Evolutionary conservation across 495 filamentous ascomycete genomes (phyloP), one percentile per base, ranked within the genome.

Genomic region (Glutinoglossum americanum): DNA sequence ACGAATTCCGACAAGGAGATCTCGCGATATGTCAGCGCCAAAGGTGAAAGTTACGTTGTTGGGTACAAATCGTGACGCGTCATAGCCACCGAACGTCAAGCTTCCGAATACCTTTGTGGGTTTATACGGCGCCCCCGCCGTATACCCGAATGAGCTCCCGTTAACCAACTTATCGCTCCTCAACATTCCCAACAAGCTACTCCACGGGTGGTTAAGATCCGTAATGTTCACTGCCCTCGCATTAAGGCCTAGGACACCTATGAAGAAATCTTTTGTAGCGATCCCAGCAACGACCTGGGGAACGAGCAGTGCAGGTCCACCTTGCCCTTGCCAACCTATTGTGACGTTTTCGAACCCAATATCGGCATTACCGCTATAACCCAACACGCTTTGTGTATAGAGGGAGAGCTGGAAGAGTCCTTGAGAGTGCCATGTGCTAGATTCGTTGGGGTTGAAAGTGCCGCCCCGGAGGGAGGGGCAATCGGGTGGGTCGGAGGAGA

Each of bases 11-110:
- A 79, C 73, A 4, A 77, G 68, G 6, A 81, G 59, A 56, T 78
- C 76, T 9, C 76, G 68, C 30, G 71, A 63, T 25, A 69, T 65
- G 27, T 64, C 69, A 32, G 70, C 67, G 61, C 72, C 75, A 37
- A 85, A 68, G 27, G 67, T 69, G 61, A 83, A 82, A 0, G 68
- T 71, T 0, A 72, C 66, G 51, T 76, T 67, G 62, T 81, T 80
- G 3, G 70, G 64, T 27, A 70, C 65, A 56, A 83, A 80, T 28
- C 81, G 72, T 23, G 74, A 72, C 48, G 69, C 67, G 61, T 85
- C 82, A 63, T 79, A 82, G n/a, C 82, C 82, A 19, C 82, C 82
- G 15, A 85, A 62, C 0, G 75, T 78, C 27, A 85, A 65, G 35
- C 80, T 82, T 28, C 72, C 74, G 13, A 76, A 74, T 23, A 72